Evolutionary conservation across 1,284 basidiomycete genomes (phyloP).

Genomic region (Ustilago sp.): DNA sequence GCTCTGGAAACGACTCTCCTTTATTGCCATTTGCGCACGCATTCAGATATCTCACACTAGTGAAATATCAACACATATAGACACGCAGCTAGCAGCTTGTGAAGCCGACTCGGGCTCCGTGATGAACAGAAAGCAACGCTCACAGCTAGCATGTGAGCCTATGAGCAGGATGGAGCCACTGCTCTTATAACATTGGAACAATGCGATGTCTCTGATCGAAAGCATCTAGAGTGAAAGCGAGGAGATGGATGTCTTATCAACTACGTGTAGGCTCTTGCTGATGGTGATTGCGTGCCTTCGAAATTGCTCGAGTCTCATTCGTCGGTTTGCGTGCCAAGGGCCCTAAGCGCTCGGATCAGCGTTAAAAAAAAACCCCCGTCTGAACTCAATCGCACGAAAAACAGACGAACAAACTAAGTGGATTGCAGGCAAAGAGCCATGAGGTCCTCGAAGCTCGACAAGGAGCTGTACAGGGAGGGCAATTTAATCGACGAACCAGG

Average conservation of each 20-base stretch:
- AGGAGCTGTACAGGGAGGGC: too few species aligned
- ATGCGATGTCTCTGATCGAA: neutral
- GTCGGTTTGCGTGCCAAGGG: slow-evolving; percentile 11
- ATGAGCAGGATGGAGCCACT: neutral
- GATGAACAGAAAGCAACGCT: too few species aligned
- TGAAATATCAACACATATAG: neutral
- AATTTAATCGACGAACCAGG: too few species aligned
- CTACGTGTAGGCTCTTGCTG: neutral
- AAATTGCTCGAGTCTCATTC: slow-evolving; percentile 17
- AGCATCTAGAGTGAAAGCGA: neutral
- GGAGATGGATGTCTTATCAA: neutral
- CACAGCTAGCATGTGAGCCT: neutral
- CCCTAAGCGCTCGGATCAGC: slow-evolving; percentile 2
- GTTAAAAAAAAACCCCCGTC: neutral
- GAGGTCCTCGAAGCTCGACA: too few species aligned
- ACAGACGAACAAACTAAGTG: too few species aligned
- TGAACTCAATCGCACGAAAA: too few species aligned
- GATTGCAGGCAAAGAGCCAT: too few species aligned
- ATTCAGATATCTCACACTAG: neutral
- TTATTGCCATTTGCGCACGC: neutral
- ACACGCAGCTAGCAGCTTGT: neutral
- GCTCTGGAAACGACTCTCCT: neutral
- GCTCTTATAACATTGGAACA: neutral
- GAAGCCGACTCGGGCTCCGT: too few species aligned
- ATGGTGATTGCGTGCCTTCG: neutral